Percentiles rank a stretch among this genome's conserved stretches.
Conservation (phyloP, 2,329 filamentous ascomycete species). For the Curvularia hawaiiensis region DNA sequence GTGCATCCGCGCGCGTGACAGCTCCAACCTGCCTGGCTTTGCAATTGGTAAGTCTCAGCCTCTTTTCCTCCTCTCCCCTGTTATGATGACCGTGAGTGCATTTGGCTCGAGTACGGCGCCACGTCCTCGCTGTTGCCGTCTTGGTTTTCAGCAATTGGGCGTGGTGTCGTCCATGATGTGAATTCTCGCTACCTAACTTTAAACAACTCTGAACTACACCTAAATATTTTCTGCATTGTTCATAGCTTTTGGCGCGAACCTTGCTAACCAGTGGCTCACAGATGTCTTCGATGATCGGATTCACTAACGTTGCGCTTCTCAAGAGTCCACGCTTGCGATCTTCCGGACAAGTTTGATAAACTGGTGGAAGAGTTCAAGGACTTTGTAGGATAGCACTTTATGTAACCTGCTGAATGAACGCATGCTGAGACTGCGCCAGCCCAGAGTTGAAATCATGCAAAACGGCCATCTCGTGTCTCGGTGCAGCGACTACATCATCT, state of each 20-base stretch:
- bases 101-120: slow-evolving; percentile 98
- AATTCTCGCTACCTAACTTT: slow-evolving; percentile 97
- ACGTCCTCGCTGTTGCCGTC: slow-evolving; percentile 71
- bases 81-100: slow-evolving; percentile 99
- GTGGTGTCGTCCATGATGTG: slow-evolving; percentile 91
- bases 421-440: slow-evolving; percentile 64
- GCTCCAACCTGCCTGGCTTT: slow-evolving; percentile 14
- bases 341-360: slow-evolving; percentile 82
- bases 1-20: slow-evolving; percentile 36
- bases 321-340: slow-evolving; percentile 95
- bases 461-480: slow-evolving; percentile 97
- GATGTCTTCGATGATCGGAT: slow-evolving; percentile 15
- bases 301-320: slow-evolving; percentile 32
- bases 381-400: slow-evolving; percentile 71
- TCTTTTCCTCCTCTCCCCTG: slow-evolving; percentile 25
- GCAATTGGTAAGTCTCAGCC: slow-evolving; percentile 35
- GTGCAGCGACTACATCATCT: slow-evolving; percentile 97
- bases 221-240: slow-evolving; percentile 23
- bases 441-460: slow-evolving; percentile 79
- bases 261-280: slow-evolving; percentile 45
- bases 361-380: slow-evolving; percentile 81
- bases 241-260: slow-evolving; percentile 22
- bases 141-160: slow-evolving; percentile 66
- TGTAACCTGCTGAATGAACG: slow-evolving; percentile 43
- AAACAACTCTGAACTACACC: slow-evolving; percentile 75